A percentile compares a stretch with the other conserved stretches of the same genome.
These are phyloP conservation scores for Oenanthe javanica DNA, from an alignment of 140 eudicot species.

Conservation along the genomic window DNA sequence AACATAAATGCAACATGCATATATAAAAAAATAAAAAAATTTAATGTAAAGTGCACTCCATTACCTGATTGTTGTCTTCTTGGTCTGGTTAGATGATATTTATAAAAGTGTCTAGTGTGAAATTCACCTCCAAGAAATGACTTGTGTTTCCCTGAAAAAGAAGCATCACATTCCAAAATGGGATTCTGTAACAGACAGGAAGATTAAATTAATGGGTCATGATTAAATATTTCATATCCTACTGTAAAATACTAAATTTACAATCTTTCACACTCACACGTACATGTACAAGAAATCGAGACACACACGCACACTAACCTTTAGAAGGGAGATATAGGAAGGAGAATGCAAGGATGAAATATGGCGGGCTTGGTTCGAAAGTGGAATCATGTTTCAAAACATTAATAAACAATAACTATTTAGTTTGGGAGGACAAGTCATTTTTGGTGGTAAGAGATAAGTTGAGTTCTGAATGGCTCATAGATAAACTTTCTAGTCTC, in stretches of 20 bases:
- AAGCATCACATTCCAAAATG: slow-evolving; percentile 12
- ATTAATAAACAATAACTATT: neutral
- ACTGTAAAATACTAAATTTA: too few relatives aligned
- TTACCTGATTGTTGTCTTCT: slow-evolving; percentile 24
- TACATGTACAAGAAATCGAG: too few relatives aligned
- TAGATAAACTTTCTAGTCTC: neutral
- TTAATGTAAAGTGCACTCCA: neutral
- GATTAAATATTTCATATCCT: neutral
- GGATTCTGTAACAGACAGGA: slow-evolving; percentile 15
- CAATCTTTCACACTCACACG: too few relatives aligned
- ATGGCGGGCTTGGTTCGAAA: neutral
- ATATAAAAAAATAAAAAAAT: too few relatives aligned
- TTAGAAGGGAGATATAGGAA: neutral
- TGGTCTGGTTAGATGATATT: slow-evolving; percentile 6
- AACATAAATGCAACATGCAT: neutral
- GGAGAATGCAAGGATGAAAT: neutral
- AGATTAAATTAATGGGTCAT: neutral
- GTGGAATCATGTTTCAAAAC: neutral
- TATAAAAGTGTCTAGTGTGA: slow-evolving; percentile 15
- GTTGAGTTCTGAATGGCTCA: neutral
- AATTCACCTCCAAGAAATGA: slow-evolving; percentile 28
- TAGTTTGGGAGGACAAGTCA: neutral
- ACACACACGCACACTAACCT: neutral
- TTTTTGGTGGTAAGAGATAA: neutral
- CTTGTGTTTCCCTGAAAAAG: slow-evolving; percentile 15